These are phyloP conservation scores for Phytophthora kernoviae DNA, from an alignment of 352 stramenopile species.

Conservation along the genomic window DNA sequence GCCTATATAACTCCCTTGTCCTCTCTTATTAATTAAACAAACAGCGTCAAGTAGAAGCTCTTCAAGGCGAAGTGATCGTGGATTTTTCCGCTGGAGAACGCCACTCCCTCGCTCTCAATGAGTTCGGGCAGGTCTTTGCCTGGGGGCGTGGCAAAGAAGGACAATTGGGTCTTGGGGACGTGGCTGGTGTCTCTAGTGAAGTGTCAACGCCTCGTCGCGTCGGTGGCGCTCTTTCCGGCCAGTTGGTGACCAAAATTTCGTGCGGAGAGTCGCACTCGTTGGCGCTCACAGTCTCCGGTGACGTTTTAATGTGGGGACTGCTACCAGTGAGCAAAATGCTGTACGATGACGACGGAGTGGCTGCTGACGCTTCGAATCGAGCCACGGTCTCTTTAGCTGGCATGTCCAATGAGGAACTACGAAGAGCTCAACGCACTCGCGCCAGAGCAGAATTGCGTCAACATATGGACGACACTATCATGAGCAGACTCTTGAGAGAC, in stretches of 20 bases:
- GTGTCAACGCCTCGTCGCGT: conserved; percentile 47
- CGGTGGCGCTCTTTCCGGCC: conserved; percentile 47
- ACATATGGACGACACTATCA: conserved; percentile 55
- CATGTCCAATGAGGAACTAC: conserved; percentile 39
- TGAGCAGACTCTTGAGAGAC: conserved; percentile 63
- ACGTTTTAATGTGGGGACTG: conserved; percentile 83
- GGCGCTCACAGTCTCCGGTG: conserved; percentile 52
- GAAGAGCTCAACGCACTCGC: conserved; percentile 20
- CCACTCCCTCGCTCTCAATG: conserved; percentile 78
- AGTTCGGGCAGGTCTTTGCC: conserved; percentile 83
- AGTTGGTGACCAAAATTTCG: conserved; percentile 72
- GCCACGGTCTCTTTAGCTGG: conserved; percentile 63
- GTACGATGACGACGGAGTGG: conserved; percentile 33
- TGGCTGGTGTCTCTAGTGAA: conserved; percentile 29
- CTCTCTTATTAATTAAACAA: neutral
- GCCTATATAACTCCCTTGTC: neutral
- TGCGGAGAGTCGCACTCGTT: conserved; percentile 82
- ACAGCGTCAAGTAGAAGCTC: conserved; percentile 57
- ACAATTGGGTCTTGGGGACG: conserved; percentile 62
- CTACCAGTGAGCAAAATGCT: conserved; percentile 60
- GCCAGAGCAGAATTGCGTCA: conserved; percentile 26
- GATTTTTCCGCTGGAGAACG: conserved; percentile 77
- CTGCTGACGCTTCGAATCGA: conserved; percentile 48
- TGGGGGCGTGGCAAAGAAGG: conserved; percentile 79
- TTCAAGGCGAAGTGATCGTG: conserved; percentile 63